phyloP scores from a whole-genome alignment of 495 filamentous ascomycete genomes.

The Aspergillus homomorphus region DNA sequence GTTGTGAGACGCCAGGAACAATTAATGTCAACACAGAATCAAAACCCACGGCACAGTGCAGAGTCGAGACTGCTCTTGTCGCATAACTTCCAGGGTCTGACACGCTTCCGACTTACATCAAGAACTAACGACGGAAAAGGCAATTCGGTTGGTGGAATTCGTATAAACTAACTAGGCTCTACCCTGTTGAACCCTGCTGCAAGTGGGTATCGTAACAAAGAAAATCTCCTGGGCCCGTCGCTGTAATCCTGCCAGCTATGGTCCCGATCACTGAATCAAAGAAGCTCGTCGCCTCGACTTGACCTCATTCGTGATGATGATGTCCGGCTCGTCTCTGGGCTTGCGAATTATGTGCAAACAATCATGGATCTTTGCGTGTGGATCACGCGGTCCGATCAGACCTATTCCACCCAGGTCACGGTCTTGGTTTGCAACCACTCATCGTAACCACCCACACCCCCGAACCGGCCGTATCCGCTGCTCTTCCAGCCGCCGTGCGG shows the following conservation, averaged over 20 bases:
- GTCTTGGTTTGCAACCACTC: constrained; percentile 88
- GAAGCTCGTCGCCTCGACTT: background rate
- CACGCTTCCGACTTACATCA: background rate
- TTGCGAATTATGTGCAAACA: background rate
- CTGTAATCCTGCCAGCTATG: background rate
- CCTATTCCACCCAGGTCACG: constrained; percentile 59
- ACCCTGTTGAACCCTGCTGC: constrained; percentile 3
- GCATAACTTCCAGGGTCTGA: background rate
- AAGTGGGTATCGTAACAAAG: background rate
- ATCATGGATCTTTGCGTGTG: background rate
- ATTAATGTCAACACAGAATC: background rate
- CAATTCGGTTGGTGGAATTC: background rate
- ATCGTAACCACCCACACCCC: constrained; percentile 51
- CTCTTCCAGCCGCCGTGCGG: constrained; percentile 87
- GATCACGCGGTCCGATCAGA: background rate
- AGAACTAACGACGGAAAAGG: background rate
- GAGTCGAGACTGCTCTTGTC: background rate
- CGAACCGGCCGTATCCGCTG: constrained; percentile 76
- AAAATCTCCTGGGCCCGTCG: background rate
- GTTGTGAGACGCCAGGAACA: background rate
- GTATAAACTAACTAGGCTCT: background rate
- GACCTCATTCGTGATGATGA: background rate
- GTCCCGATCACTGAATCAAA: background rate
- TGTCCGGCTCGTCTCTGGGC: background rate
- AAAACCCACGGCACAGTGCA: background rate